These are phyloP conservation scores for Westerdykella aurantiaca DNA, from an alignment of 2,329 filamentous ascomycete genomes.

Conservation along the genomic window DNA sequence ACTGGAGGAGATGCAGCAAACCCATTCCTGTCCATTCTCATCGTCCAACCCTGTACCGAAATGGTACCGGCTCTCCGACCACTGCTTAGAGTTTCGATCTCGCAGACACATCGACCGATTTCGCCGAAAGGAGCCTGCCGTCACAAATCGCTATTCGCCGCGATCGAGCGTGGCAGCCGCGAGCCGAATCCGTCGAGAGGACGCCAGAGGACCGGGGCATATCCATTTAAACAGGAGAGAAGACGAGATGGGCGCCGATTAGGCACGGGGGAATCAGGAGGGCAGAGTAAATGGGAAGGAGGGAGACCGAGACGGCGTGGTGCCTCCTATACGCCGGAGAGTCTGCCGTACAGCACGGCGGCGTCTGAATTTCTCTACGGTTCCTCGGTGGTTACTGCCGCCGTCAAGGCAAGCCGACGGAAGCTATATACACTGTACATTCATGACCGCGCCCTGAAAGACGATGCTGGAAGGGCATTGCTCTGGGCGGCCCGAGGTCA, in stretches of 20 bases:
- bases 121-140: conserved; percentile 17
- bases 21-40: not conserved
- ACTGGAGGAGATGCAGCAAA: not conserved
- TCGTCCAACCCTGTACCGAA: not conserved
- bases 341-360: conserved; percentile 70
- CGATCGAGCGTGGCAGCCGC: conserved; percentile 24
- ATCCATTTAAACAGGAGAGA: not conserved
- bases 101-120: conserved; percentile 10
- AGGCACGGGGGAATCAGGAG: too few relatives aligned
- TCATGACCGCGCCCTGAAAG: conserved; percentile 19
- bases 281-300: too few relatives aligned
- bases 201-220: conserved; percentile 3
- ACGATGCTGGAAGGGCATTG: too few relatives aligned
- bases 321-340: conserved; percentile 5
- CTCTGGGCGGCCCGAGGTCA: conserved; percentile 18
- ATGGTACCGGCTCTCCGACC: conserved; percentile 18
- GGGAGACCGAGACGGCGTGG: too few relatives aligned
- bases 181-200: conserved; percentile 2
- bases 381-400: conserved; percentile 71
- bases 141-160: conserved; percentile 18
- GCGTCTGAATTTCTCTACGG: conserved; percentile 92
- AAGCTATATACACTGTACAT: conserved; percentile 82
- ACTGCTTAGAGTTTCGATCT: conserved; percentile 12
- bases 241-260: not conserved
- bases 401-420: conserved; percentile 62